phyloP scores from a whole-genome alignment of 1,284 basidiomycete genomes.

The Xanthoconium separans region DNA sequence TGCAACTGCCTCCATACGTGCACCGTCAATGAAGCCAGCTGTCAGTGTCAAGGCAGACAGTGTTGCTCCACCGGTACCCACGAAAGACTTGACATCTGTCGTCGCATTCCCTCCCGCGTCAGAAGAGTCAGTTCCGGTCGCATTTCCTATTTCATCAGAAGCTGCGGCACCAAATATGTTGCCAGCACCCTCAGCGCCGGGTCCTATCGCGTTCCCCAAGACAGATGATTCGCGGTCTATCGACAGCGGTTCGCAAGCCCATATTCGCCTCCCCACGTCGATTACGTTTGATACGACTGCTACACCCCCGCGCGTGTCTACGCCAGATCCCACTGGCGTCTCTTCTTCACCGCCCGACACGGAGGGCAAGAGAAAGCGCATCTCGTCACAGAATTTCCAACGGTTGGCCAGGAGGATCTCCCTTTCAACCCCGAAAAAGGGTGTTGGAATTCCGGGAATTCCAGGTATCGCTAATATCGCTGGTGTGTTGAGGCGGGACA shows the following conservation, averaged over 20 bases:
- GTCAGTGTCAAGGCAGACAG: conserved; percentile 22
- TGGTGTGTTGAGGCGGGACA: conserved; percentile 30
- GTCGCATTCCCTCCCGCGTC: background rate
- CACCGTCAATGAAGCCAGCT: conserved; percentile 27
- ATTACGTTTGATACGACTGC: conserved; percentile 51
- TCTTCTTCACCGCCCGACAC: conserved; percentile 56
- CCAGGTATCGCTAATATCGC: conserved; percentile 39
- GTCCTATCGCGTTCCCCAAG: conserved; percentile 44
- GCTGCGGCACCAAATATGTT: conserved; percentile 23
- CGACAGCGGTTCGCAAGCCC: conserved; percentile 29
- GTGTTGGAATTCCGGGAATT: conserved; percentile 49
- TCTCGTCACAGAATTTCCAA: conserved; percentile 81
- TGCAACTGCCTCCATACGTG: conserved; percentile 18
- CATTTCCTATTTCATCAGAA: conserved; percentile 7
- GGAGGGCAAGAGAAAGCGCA: conserved; percentile 75
- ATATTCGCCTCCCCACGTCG: conserved; percentile 28
- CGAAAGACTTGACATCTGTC: conserved; percentile 17
- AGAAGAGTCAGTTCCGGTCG: conserved; percentile 11
- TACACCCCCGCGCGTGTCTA: conserved; percentile 50
- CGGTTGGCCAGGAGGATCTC: conserved; percentile 72
- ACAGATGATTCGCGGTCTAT: conserved; percentile 34
- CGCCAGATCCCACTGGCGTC: conserved; percentile 52
- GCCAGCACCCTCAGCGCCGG: conserved; percentile 24
- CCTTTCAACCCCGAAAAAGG: conserved; percentile 57
- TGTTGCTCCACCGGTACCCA: conserved; percentile 29